Conservation (phyloP, 2,329 filamentous ascomycete genomes). For the Coniochaeta hoffmannii region DNA sequence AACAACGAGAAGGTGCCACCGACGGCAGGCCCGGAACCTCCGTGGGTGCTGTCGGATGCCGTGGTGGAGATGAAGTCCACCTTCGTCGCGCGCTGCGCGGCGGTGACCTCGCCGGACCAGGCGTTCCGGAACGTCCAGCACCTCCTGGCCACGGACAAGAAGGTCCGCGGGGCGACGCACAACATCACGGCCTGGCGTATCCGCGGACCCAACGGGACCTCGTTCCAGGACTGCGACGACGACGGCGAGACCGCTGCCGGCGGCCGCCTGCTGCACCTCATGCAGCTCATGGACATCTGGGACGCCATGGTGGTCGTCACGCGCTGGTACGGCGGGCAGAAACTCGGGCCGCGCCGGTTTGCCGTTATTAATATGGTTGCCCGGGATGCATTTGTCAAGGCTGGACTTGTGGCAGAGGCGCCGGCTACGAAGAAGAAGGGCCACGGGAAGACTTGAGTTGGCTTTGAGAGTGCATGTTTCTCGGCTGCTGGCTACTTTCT, state of each 20-base stretch:
- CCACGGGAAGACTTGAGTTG: slow-evolving; percentile 1
- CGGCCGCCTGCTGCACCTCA: slow-evolving; percentile 73
- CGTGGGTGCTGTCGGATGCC: slow-evolving; percentile 69
- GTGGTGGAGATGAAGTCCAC: slow-evolving; percentile 78
- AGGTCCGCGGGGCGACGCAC: slow-evolving; percentile 79
- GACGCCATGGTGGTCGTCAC: slow-evolving; percentile 88
- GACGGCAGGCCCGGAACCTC: slow-evolving; percentile 25
- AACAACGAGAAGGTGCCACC: slow-evolving; percentile 5
- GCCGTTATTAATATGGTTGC: slow-evolving; percentile 82
- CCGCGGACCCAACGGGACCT: slow-evolving; percentile 45
- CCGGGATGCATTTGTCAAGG: slow-evolving; percentile 74
- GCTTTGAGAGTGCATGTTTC: not conserved
- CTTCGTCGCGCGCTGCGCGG: slow-evolving; percentile 73
- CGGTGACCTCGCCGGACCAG: slow-evolving; percentile 61
- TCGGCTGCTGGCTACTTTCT: not conserved
- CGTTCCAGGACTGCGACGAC: slow-evolving; percentile 87
- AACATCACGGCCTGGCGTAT: slow-evolving; percentile 96
- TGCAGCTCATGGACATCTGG: slow-evolving; percentile 95
- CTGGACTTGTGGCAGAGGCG: slow-evolving; percentile 57
- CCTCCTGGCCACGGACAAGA: slow-evolving; percentile 75
- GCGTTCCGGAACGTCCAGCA: slow-evolving; percentile 66
- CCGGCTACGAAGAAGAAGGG: slow-evolving; percentile 35
- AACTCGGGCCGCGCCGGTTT: slow-evolving; percentile 83
- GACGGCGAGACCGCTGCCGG: slow-evolving; percentile 94
- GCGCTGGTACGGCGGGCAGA: slow-evolving; percentile 89